These are phyloP conservation scores for Byssochlamys sp. DNA, from an alignment of 2,329 filamentous ascomycete genomes.

Conservation along the genomic window DNA sequence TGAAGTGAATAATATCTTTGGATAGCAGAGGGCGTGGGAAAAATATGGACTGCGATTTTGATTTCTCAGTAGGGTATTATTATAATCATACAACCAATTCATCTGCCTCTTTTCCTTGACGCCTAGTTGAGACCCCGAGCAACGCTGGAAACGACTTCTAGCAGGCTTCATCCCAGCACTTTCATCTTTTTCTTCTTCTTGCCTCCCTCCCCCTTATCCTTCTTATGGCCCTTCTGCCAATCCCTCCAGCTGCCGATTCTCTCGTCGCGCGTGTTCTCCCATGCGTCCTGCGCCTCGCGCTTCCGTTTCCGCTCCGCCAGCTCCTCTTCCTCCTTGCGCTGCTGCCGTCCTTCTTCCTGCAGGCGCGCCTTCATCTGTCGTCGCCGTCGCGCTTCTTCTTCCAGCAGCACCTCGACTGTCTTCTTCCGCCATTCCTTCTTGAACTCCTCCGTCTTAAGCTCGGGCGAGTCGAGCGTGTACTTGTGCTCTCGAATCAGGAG, in stretches of 20 bases:
- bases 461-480: conserved; percentile 78
- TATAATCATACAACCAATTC: not conserved
- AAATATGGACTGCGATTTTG: not conserved
- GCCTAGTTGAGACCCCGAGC: not conserved
- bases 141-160: not conserved
- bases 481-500: conserved; percentile 89
- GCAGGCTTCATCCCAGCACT: conserved; percentile 31
- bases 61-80: not conserved
- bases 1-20: too few species aligned
- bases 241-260: conserved; percentile 56
- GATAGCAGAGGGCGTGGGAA: not conserved
- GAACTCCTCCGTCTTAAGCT: conserved; percentile 72
- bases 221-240: conserved; percentile 64
- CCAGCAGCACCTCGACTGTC: not conserved
- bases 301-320: conserved; percentile 63
- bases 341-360: conserved; percentile 1
- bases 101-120: not conserved
- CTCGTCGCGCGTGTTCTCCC: not conserved
- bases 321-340: not conserved
- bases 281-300: conserved; percentile 46
- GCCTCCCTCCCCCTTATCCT: conserved; percentile 39
- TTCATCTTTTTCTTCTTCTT: conserved; percentile 54
- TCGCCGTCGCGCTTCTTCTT: not conserved
- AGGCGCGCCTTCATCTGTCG: conserved; percentile 1
- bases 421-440: conserved; percentile 54